These are phyloP conservation scores for Paecilomyces niveus DNA, from an alignment of 2,329 filamentous ascomycete genomes.

Conservation along the genomic window DNA sequence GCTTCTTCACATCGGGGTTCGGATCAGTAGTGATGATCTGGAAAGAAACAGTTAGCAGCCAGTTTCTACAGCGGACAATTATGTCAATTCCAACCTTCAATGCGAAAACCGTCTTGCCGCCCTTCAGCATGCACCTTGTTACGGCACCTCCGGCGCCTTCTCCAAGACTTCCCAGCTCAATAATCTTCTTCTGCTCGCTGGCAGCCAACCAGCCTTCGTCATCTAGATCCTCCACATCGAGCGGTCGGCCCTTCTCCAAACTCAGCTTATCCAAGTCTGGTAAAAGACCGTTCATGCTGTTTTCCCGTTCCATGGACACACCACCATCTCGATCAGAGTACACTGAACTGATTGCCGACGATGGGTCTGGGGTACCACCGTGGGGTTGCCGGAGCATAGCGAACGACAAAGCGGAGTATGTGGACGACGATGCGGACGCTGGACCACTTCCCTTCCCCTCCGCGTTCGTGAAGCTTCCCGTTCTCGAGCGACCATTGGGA, in stretches of 20 bases:
- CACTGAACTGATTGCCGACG: constrained; percentile 78
- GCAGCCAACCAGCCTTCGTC: constrained; percentile 94
- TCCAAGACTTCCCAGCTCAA: constrained; percentile 81
- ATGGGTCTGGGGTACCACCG: constrained; percentile 67
- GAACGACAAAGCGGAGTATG: constrained; percentile 77
- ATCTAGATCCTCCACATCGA: constrained; percentile 91
- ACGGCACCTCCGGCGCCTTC: constrained; percentile 95
- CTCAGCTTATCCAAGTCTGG: constrained; percentile 73
- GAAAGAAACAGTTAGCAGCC: constrained; percentile 11
- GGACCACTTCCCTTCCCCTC: constrained; percentile 74
- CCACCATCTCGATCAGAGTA: constrained; percentile 75
- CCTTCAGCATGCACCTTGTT: constrained; percentile 80
- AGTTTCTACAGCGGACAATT: not conserved
- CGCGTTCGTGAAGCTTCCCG: constrained; percentile 72
- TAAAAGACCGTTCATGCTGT: constrained; percentile 68
- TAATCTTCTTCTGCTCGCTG: constrained; percentile 78
- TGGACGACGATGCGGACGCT: constrained; percentile 77
- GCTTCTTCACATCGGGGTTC: constrained; percentile 95
- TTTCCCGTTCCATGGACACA: constrained; percentile 72
- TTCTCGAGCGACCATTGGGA: constrained; percentile 71
- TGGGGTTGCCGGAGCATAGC: constrained; percentile 60
- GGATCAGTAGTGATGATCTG: constrained; percentile 98
- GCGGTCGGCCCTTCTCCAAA: constrained; percentile 70
- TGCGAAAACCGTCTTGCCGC: constrained; percentile 90
- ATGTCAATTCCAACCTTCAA: constrained; percentile 62